Evolutionary conservation across 176 grass and related monocot genomes (phyloP).

Genomic region (Juncus effusus): DNA sequence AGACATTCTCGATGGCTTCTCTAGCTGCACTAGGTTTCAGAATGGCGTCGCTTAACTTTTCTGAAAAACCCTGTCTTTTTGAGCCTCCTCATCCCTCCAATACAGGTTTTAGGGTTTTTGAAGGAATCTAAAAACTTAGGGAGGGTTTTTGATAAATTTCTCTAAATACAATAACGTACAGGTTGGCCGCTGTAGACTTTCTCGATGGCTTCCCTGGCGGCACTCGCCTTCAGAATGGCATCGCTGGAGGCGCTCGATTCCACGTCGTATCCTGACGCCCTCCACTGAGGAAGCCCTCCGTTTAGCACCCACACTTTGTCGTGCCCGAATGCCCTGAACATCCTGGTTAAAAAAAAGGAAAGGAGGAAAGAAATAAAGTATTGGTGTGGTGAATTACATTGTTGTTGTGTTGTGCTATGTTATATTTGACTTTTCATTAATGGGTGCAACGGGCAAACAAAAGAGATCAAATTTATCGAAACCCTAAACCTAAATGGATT

Average conservation of each 20-base stretch:
- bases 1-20: conserved; percentile 90
- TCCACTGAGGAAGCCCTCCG: conserved; percentile 89
- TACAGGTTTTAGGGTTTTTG: too few relatives aligned
- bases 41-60: conserved; percentile 50
- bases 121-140: not conserved
- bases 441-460: too few relatives aligned
- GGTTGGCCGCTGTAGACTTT: conserved; percentile 73
- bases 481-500: too few relatives aligned
- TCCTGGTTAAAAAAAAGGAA: conserved; percentile 40
- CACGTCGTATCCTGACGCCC: conserved; percentile 83
- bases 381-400: too few relatives aligned
- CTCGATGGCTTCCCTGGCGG: conserved; percentile 88
- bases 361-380: not conserved
- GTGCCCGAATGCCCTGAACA: conserved; percentile 95
- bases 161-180: conserved; percentile 36
- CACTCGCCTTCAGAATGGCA: conserved; percentile 81
- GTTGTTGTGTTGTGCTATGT: too few relatives aligned
- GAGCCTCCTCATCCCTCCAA: too few relatives aligned
- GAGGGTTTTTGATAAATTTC: not conserved
- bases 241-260: conserved; percentile 92
- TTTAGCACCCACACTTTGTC: conserved; percentile 91
- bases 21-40: conserved; percentile 78
- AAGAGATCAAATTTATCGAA: too few relatives aligned
- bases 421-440: too few relatives aligned
- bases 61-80: too few relatives aligned